Percentiles rank a stretch among this genome's conserved stretches.
Evolutionary conservation across 768 basidiomycete genomes (phyloP).

Genomic region (Xanthoconium stramineum): DNA sequence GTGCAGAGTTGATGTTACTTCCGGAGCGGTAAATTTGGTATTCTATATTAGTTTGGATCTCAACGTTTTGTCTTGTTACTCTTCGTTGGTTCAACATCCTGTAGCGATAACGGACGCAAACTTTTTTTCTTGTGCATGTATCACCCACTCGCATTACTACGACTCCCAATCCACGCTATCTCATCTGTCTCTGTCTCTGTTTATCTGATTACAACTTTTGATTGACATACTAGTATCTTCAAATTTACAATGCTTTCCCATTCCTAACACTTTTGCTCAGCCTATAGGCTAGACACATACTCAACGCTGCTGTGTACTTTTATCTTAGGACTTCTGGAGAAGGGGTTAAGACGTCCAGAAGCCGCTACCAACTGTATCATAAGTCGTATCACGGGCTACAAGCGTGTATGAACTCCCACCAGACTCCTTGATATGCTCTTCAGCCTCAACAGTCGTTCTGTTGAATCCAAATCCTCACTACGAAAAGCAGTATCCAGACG

Average conservation of each 20-base stretch:
- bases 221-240: not conserved
- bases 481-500: no score
- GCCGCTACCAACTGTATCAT: no score
- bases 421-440: no score
- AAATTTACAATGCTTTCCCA: not conserved
- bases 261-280: no score
- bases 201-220: constrained; percentile 9
- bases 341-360: no score
- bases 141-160: constrained; percentile 13
- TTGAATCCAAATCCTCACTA: no score
- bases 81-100: constrained; percentile 7
- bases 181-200: constrained; percentile 15
- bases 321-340: no score
- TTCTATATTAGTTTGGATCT: not conserved
- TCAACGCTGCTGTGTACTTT: no score
- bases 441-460: no score
- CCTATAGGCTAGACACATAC: no score
- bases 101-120: constrained; percentile 21
- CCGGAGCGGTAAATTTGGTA: constrained; percentile 39
- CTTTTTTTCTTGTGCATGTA: constrained; percentile 15
- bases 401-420: no score
- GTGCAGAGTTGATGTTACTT: constrained; percentile 38
- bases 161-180: constrained; percentile 6
- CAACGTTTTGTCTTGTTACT: not conserved
- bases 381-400: no score